phyloP scores from a whole-genome alignment of 2,329 filamentous ascomycete species.

The Aspergillus nomiae region DNA sequence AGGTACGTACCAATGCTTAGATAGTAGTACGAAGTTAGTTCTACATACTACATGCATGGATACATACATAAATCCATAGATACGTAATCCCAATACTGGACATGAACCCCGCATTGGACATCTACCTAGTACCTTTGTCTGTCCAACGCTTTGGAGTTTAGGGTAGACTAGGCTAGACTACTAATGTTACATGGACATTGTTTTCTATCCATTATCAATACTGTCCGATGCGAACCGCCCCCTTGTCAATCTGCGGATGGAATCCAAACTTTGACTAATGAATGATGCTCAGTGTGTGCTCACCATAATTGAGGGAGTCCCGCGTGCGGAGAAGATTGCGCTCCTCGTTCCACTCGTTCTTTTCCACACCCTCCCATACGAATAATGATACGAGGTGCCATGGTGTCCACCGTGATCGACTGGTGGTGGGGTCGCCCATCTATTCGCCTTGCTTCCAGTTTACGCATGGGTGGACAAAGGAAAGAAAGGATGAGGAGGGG shows the following conservation, averaged over 20 bases:
- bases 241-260: constrained; percentile 4
- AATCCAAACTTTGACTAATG: constrained; percentile 7
- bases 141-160: background rate
- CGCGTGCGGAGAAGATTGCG: constrained; percentile 16
- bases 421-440: constrained; percentile 3
- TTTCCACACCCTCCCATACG: constrained; percentile 5
- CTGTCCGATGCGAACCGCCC: background rate
- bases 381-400: constrained; percentile 1
- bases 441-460: background rate
- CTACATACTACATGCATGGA: too few species aligned
- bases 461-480: background rate
- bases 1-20: too few species aligned
- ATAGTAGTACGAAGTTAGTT: too few species aligned
- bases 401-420: constrained; percentile 2
- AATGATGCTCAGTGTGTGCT: background rate
- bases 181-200: background rate
- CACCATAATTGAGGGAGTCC: background rate
- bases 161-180: background rate
- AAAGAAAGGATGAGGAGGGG: constrained; percentile 5
- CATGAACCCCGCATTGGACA: background rate
- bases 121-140: background rate
- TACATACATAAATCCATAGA: too few species aligned
- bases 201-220: background rate
- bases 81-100: background rate
- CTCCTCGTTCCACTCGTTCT: constrained; percentile 4